Conservation (phyloP, 371 early-diverging fungal species). For the Mucor piriformis region DNA sequence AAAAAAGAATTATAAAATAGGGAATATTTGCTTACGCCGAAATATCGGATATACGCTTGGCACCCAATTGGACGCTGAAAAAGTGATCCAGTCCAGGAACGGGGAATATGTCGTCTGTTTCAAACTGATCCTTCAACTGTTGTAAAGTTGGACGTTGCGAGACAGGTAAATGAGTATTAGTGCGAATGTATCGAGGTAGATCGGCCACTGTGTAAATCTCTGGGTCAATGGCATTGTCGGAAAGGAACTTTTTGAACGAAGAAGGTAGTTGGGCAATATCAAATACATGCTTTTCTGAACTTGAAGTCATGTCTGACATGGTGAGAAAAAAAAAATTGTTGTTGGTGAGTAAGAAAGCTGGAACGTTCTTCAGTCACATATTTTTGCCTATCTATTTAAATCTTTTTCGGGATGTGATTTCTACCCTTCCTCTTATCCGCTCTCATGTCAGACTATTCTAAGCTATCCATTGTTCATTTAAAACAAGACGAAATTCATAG, state of each 20-base stretch:
- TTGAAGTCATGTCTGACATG: background rate
- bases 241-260: slow-evolving; percentile 61
- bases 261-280: slow-evolving; percentile 54
- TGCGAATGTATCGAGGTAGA: slow-evolving; percentile 75
- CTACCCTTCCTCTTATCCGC: background rate
- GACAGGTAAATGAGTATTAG: slow-evolving; percentile 52
- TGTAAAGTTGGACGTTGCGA: slow-evolving; percentile 42
- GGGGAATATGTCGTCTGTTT: slow-evolving; percentile 35
- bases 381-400: too few relatives aligned
- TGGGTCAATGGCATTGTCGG: slow-evolving; percentile 69
- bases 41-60: slow-evolving; percentile 43
- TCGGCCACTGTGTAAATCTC: slow-evolving; percentile 58
- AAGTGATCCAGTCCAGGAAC: slow-evolving; percentile 36
- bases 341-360: too few relatives aligned
- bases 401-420: too few relatives aligned
- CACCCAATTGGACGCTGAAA: slow-evolving; percentile 33
- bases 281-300: slow-evolving; percentile 23
- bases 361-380: too few relatives aligned
- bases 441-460: background rate
- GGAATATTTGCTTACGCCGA: slow-evolving; percentile 33
- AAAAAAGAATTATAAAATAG: too few relatives aligned
- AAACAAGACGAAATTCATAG: slow-evolving; percentile 17
- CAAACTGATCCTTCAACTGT: slow-evolving; percentile 46
- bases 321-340: too few relatives aligned
- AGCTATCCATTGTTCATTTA: background rate